Evolutionary conservation across 2,329 filamentous ascomycete genomes (phyloP), one percentile per base, ranked within the genome.

Genomic region (Diaporthe batatas): DNA sequence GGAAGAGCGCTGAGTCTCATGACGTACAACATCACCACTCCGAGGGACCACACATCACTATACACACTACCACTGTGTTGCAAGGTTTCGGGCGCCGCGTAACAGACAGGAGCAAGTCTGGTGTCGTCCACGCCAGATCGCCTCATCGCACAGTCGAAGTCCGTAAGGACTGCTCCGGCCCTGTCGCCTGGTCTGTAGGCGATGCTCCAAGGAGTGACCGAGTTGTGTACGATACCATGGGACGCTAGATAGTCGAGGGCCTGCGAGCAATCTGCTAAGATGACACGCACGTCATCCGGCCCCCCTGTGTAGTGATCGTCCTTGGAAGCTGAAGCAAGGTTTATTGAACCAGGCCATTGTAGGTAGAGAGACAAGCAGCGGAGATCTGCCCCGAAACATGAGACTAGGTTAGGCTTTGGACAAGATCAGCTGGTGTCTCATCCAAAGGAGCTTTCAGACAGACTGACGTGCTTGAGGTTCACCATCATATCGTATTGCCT

Each of bases 341-440:
- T 6, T 49, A 49, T 49, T 49, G 44, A 21, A 49, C 44, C 44
- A 49, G 44, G 44, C 44, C 44, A 49, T 21, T 49, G 44, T 16
- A 49, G 44, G 44, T 49, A 49, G 7, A 49, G 44, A 49, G 44
- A 49, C 16, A 49, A 21, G 44, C 44, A 49, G 44, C 44, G 44
- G 44, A 49, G 44, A 49, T 49, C 44, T n/a, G 44, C 44, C 44
- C 44, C 44, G 44, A 49, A 49, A 49, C 44, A 49, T n/a, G 44
- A 49, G 4, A 49, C 11, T 49, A 49, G 44, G 44, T 49, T 49
- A 49, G 44, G 44, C 44, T 49, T 6, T 49, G 44, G 11, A 11
- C 44, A 49, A 49, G 44, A 49, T 49, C 16, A 49, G 44, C 44
- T 49, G 44, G 44, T 49, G 44, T 5, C 6, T 49, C 44, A 49